These are phyloP conservation scores for Ganoderma resinaceum DNA, from an alignment of 1,284 basidiomycete genomes.

Conservation along the genomic window DNA sequence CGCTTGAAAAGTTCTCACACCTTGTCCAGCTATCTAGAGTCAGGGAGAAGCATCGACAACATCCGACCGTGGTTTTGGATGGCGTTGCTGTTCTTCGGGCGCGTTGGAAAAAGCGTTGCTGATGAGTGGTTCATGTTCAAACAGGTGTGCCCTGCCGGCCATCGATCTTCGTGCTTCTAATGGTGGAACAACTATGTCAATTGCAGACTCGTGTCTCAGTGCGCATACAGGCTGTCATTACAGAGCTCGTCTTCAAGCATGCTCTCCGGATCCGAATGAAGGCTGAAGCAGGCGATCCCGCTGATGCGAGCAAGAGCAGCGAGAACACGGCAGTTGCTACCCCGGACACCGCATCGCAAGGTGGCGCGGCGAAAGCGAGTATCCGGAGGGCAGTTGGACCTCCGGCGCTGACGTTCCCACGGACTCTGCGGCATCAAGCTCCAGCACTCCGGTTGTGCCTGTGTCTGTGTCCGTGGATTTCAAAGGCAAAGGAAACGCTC, in stretches of 20 bases:
- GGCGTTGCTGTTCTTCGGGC: conserved; percentile 63
- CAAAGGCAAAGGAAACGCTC: conserved; percentile 31
- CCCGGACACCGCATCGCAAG: conserved; percentile 37
- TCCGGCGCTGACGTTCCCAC: conserved; percentile 13
- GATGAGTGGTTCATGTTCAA: conserved; percentile 51
- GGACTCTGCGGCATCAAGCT: conserved; percentile 19
- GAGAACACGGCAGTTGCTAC: conserved; percentile 33
- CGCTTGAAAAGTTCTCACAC: not conserved
- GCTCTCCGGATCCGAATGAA: conserved; percentile 61
- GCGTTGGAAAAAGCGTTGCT: conserved; percentile 48
- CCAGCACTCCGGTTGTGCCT: conserved; percentile 9
- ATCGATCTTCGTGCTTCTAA: not conserved
- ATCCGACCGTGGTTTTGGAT: conserved; percentile 71
- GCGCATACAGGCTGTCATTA: conserved; percentile 56
- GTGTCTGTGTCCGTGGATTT: not conserved
- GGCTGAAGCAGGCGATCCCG: conserved; percentile 33
- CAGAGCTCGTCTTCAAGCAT: conserved; percentile 65
- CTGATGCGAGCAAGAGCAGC: conserved; percentile 8
- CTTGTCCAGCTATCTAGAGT: conserved; percentile 49
- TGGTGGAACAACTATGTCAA: conserved; percentile 45
- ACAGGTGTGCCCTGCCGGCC: conserved; percentile 17
- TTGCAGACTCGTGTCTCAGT: conserved; percentile 45
- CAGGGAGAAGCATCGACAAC: conserved; percentile 42
- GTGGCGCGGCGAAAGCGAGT: conserved; percentile 4
- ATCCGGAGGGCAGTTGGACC: conserved; percentile 13